phyloP scores from a whole-genome alignment of 75 land plant species.

The Sequoiadendron giganteum region DNA sequence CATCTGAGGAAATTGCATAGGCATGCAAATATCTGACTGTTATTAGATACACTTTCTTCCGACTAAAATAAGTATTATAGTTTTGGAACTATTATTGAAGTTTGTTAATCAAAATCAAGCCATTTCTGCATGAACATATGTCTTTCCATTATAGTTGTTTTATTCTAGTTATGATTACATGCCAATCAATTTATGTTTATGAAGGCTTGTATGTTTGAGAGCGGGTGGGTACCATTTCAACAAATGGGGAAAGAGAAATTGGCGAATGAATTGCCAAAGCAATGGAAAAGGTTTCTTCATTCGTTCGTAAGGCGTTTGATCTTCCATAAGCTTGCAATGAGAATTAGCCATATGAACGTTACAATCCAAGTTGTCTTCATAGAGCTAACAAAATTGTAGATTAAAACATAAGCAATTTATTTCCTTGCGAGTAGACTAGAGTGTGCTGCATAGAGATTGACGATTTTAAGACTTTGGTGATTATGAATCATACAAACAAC shows the following conservation, averaged over 20 bases:
- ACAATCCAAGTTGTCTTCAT: too few relatives aligned
- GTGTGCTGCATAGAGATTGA: too few relatives aligned
- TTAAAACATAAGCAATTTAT: too few relatives aligned
- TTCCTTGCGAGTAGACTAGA: too few relatives aligned
- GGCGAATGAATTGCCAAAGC: constrained; percentile 82
- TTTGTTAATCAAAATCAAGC: background rate
- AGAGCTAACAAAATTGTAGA: too few relatives aligned
- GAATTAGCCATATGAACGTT: too few relatives aligned
- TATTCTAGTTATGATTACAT: background rate
- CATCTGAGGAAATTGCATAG: constrained; percentile 38
- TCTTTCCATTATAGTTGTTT: background rate
- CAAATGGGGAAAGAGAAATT: constrained; percentile 78
- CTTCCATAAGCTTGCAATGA: too few relatives aligned
- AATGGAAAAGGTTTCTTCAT: too few relatives aligned
- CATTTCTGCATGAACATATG: background rate
- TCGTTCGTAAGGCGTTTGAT: too few relatives aligned
- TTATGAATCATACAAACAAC: too few relatives aligned
- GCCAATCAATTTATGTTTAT: background rate
- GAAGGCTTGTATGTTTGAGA: background rate
- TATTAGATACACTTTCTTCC: background rate
- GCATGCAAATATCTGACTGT: background rate
- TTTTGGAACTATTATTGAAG: background rate
- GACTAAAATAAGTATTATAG: background rate
- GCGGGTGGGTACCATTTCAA: constrained; percentile 80
- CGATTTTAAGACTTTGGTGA: too few relatives aligned